Conservation (phyloP, 306 rosid species). For the Sechiopsis laciniata region DNA sequence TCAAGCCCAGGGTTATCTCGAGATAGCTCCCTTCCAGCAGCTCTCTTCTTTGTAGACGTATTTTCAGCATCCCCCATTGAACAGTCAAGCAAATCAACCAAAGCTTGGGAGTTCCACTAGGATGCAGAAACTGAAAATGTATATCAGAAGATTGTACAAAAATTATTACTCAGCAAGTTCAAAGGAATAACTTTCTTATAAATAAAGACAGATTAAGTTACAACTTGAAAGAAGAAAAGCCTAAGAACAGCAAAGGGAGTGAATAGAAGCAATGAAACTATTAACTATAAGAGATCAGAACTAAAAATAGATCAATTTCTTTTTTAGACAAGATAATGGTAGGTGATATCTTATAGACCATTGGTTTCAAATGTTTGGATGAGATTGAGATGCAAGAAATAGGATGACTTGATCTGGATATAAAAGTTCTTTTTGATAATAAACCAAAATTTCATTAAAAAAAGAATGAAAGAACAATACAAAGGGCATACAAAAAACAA, state of each 20-base stretch:
- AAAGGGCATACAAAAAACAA: no score
- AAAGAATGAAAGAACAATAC: no score
- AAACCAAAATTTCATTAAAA: no score
- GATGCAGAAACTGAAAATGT: constrained; percentile 16
- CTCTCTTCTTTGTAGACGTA: constrained; percentile 76
- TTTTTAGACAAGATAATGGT: not conserved
- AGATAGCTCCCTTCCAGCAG: constrained; percentile 83
- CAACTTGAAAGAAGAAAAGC: not conserved
- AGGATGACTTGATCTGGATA: constrained; percentile 5
- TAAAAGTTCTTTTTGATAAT: not conserved
- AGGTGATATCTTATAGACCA: not conserved
- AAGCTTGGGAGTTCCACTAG: not conserved
- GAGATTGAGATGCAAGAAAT: not conserved
- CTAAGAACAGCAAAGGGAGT: not conserved
- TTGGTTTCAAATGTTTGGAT: not conserved
- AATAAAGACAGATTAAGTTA: not conserved
- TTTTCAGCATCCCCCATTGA: constrained; percentile 76
- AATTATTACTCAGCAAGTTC: constrained; percentile 12
- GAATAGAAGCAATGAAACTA: not conserved
- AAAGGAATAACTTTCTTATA: not conserved
- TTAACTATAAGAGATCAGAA: not conserved
- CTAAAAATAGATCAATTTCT: no score
- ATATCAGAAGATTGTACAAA: constrained; percentile 34
- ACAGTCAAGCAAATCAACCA: constrained; percentile 22
- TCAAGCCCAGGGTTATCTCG: constrained; percentile 73